These are phyloP conservation scores for Boechera retrofracta DNA, from an alignment of 345 rosid species.

Conservation along the genomic window DNA sequence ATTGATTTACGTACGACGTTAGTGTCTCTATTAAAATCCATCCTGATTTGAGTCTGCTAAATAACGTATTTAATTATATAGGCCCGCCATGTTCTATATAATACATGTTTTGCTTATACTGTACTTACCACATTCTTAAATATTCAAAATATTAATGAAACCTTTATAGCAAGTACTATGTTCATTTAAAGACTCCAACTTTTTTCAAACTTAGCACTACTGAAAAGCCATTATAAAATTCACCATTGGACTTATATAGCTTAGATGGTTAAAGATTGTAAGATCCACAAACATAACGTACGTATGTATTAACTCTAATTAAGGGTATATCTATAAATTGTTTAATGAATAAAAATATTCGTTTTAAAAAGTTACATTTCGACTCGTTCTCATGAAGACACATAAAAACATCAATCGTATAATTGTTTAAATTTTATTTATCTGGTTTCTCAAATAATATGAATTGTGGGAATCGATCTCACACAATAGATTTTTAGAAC, in stretches of 20 bases:
- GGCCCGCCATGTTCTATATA: conserved; percentile 31
- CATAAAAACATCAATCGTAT: no score
- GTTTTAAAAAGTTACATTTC: neutral
- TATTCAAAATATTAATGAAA: neutral
- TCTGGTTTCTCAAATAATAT: neutral
- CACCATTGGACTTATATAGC: conserved; percentile 1
- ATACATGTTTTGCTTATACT: conserved; percentile 26
- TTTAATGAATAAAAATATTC: no score
- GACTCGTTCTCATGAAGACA: no score
- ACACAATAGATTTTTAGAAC: no score
- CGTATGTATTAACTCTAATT: neutral
- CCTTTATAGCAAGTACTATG: conserved; percentile 6
- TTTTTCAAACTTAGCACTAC: conserved; percentile 10
- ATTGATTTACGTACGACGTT: conserved; percentile 28
- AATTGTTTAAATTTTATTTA: no score
- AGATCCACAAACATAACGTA: conserved; percentile 7
- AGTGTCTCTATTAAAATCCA: conserved; percentile 28
- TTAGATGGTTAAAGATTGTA: neutral
- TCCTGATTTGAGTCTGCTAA: neutral
- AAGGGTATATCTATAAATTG: no score
- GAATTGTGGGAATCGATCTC: no score
- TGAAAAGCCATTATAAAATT: conserved; percentile 3
- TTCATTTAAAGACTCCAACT: neutral
- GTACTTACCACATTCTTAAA: conserved; percentile 18
- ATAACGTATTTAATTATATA: conserved; percentile 13